phyloP scores from a whole-genome alignment of 1,284 basidiomycete species.

The Pterulicium gracile region DNA sequence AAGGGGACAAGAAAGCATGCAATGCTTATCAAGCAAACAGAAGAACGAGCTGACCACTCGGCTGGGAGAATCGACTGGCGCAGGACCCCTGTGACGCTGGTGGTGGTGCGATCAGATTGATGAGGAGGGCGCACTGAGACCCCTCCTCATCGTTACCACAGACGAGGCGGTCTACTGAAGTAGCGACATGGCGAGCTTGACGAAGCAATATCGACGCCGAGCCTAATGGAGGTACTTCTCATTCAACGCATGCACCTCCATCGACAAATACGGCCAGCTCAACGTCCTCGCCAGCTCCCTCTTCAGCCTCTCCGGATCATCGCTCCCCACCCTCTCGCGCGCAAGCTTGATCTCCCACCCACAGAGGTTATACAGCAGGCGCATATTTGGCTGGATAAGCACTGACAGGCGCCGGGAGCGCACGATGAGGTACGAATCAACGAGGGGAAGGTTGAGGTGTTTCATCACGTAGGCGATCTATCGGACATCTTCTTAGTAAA shows the following conservation, averaged over 20 bases:
- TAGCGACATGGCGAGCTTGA: too few species aligned
- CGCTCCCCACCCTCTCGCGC: conserved; percentile 45
- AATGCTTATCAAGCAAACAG: too few species aligned
- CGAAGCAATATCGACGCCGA: too few species aligned
- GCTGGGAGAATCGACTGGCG: too few species aligned
- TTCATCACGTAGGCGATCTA: conserved; percentile 97
- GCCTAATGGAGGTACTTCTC: conserved; percentile 64
- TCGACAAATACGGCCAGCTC: conserved; percentile 71
- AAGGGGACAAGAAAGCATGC: too few species aligned
- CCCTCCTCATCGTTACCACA: too few species aligned
- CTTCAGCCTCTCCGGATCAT: conserved; percentile 32
- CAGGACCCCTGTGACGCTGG: too few species aligned
- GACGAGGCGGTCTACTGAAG: too few species aligned
- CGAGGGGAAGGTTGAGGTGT: conserved; percentile 76
- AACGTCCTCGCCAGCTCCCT: conserved; percentile 51
- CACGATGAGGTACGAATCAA: conserved; percentile 88
- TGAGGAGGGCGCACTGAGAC: too few species aligned
- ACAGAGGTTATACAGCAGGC: conserved; percentile 85
- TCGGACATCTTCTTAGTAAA: neutral
- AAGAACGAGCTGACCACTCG: too few species aligned
- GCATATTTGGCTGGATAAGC: conserved; percentile 90
- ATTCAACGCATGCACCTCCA: conserved; percentile 70
- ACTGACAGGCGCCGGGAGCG: conserved; percentile 76
- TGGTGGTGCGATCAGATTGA: too few species aligned
- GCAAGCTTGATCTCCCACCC: conserved; percentile 88